Conservation (phyloP, 768 basidiomycete species). For the Cyclocybe aegerita region DNA sequence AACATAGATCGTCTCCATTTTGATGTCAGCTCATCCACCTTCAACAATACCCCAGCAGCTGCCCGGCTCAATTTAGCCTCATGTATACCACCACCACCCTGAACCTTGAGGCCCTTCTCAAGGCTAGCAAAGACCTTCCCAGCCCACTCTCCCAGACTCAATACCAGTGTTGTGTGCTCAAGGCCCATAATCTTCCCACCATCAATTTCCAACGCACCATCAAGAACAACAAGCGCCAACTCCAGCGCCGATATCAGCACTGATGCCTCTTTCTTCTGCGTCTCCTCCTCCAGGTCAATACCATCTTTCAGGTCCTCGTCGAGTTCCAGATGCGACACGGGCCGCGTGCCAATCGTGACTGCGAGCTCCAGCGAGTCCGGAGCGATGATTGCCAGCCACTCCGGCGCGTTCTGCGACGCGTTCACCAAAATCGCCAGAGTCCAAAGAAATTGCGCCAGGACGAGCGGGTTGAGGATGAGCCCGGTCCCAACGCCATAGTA, state of each 20-base stretch:
- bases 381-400: conserved; percentile 79
- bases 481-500: conserved; percentile 80
- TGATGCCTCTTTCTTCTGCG: conserved; percentile 58
- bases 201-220: conserved; percentile 75
- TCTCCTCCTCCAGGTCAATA: conserved; percentile 22
- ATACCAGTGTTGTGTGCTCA: conserved; percentile 70
- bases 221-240: conserved; percentile 72
- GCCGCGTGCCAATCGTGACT: conserved; percentile 70
- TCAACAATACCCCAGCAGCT: conserved; percentile 79
- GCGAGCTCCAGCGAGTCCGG: conserved; percentile 86
- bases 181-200: conserved; percentile 71
- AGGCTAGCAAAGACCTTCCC: conserved; percentile 59
- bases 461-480: conserved; percentile 75
- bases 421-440: conserved; percentile 81
- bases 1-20: conserved; percentile 29
- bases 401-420: conserved; percentile 74
- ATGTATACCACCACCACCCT: conserved; percentile 65
- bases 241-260: conserved; percentile 78
- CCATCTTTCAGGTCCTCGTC: conserved; percentile 34
- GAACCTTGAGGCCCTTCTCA: conserved; percentile 61
- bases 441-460: conserved; percentile 73
- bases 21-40: conserved; percentile 52
- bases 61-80: conserved; percentile 63
- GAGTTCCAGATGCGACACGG: conserved; percentile 45
- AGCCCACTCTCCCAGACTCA: conserved; percentile 83